phyloP scores from a whole-genome alignment of 2,329 filamentous ascomycete species.

The Cercospora sp. region DNA sequence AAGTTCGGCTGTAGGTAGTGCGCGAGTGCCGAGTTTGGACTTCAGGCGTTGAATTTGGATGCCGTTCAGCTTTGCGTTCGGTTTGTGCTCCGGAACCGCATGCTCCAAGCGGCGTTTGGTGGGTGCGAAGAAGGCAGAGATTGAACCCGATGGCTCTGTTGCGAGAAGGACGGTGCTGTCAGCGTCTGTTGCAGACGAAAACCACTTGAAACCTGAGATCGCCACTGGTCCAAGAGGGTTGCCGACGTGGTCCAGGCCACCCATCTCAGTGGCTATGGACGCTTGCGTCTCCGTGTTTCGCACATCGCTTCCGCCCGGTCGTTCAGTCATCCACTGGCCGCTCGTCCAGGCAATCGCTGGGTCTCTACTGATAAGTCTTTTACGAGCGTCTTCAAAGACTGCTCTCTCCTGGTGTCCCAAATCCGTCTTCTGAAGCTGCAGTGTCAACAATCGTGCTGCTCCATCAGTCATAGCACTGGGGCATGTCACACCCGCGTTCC shows the following conservation, averaged over 20 bases:
- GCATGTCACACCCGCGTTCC: slow-evolving; percentile 24
- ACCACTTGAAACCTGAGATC: slow-evolving; percentile 71
- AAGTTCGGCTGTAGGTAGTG: slow-evolving; percentile 71
- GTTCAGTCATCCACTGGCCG: slow-evolving; percentile 76
- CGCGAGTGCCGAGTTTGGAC: slow-evolving; percentile 69
- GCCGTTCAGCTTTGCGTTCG: slow-evolving; percentile 55
- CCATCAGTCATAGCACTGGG: slow-evolving; percentile 27
- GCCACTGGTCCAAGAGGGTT: slow-evolving; percentile 46
- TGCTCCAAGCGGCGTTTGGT: slow-evolving; percentile 57
- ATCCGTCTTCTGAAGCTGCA: neutral
- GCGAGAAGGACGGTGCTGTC: slow-evolving; percentile 67
- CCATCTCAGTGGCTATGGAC: neutral
- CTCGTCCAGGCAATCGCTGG: slow-evolving; percentile 63
- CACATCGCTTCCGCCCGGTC: slow-evolving; percentile 68
- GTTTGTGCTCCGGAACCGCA: slow-evolving; percentile 50
- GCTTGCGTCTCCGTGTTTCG: slow-evolving; percentile 58
- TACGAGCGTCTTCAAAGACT: slow-evolving; percentile 39
- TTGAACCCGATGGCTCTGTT: slow-evolving; percentile 34
- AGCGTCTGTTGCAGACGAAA: slow-evolving; percentile 66
- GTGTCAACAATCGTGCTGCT: slow-evolving; percentile 17
- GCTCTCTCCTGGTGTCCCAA: slow-evolving; percentile 9
- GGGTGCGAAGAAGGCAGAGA: slow-evolving; percentile 67
- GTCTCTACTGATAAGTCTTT: slow-evolving; percentile 57
- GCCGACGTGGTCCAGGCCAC: slow-evolving; percentile 20
- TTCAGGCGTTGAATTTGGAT: slow-evolving; percentile 69